These are phyloP conservation scores for Epichloe scottii DNA, from an alignment of 2,329 filamentous ascomycete genomes.

Conservation along the genomic window DNA sequence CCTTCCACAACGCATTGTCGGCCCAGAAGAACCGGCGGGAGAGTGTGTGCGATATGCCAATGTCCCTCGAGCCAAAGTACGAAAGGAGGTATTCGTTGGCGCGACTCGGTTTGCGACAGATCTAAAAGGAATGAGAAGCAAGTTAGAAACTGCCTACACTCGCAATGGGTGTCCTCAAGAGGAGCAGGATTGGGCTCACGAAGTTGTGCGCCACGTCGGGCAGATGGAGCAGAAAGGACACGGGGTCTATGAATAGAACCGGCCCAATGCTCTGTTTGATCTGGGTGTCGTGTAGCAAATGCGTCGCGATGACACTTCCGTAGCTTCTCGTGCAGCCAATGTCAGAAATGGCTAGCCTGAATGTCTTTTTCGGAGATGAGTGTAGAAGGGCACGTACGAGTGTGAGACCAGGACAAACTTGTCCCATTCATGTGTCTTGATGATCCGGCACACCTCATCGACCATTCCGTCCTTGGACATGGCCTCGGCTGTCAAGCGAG, in stretches of 20 bases:
- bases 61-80: conserved; percentile 48
- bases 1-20: conserved; percentile 48
- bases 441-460: conserved; percentile 37
- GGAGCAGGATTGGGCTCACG: conserved; percentile 8
- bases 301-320: conserved; percentile 41
- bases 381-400: conserved; percentile 15
- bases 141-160: too few relatives aligned
- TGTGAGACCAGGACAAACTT: conserved; percentile 42
- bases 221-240: conserved; percentile 46
- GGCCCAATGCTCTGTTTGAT: conserved; percentile 27
- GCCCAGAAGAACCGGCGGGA: conserved; percentile 48
- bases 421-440: conserved; percentile 36
- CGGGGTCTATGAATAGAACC: conserved; percentile 45
- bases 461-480: conserved; percentile 35
- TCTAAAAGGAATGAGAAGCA: conserved; percentile 10
- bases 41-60: conserved; percentile 44
- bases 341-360: too few relatives aligned
- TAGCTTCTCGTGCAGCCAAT: conserved; percentile 20
- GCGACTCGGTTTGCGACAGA: conserved; percentile 25
- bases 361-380: too few relatives aligned
- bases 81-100: conserved; percentile 48
- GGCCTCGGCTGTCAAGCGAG: conserved; percentile 39
- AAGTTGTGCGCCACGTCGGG: conserved; percentile 55
- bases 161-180: too few relatives aligned
- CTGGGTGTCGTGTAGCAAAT: conserved; percentile 35